Base-by-base conservation (phyloP, 805 yeast genomes). In the Suhomyces sp. region DNA sequence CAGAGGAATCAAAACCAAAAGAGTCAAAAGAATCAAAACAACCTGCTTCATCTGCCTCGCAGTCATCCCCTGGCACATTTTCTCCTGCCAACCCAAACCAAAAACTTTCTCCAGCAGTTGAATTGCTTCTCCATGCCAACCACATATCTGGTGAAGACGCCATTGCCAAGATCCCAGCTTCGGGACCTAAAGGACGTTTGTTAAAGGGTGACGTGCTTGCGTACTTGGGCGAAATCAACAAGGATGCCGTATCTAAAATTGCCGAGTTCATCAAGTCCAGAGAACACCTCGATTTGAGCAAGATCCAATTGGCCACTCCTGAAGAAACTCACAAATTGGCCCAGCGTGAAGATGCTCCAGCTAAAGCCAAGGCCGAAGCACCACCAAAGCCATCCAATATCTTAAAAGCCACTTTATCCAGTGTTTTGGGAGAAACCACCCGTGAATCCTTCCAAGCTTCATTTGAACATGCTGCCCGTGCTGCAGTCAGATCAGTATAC, bases 191-290 rank as follows among this genome's bases (percentile, higher is more conserved):
- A 52, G 98, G 98, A 8, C 81, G 96, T 63, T 67, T 93, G 41
- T 77, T 93, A 57, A 89, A 88, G 72, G 98, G 98, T 57, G 99
- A 93, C 68, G 93, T 92, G 1, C 77, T 92, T 58, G 94, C 96
- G 0, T 84, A 82, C 65, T 64, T 92, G 49, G 97, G 98, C 27
- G 70, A 80, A 55, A 87, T 92, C 50, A 70, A 89, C 9, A 61
- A 73, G 38, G 84, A 81, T 7, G 71, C 86, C 6, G 83, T 84
- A 23, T 61, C 70, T 17, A 67, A 72, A 19, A 77, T 92, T 53
- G 76, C 88, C 5, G 71, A 81, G 29, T 85, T 74, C 63, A 69
- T 92, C 57, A 74, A 80, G 48, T 69, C 77, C 33, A 79, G 79
- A 57, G 79, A 81, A 56, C 85, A 82, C 61, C 74, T 91, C 57